These are phyloP conservation scores for Fonsecaea erecta DNA, from an alignment of 2,329 filamentous ascomycete genomes.

Conservation along the genomic window DNA sequence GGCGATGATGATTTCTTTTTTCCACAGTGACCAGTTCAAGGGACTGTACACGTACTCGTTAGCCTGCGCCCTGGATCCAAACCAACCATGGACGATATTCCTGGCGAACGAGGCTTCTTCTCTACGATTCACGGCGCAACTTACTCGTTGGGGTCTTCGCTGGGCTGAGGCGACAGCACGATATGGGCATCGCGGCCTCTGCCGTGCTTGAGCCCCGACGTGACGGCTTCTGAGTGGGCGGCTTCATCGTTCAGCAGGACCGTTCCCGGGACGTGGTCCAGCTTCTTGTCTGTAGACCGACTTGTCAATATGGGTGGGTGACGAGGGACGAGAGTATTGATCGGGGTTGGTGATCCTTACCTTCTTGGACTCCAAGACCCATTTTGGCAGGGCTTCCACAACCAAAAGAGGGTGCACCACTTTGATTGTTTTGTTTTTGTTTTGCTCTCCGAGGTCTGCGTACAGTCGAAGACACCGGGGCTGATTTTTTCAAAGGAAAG, in stretches of 20 bases:
- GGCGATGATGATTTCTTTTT: conserved; percentile 39
- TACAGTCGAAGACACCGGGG: background rate
- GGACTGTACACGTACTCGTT: conserved; percentile 19
- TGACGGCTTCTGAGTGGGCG: conserved; percentile 28
- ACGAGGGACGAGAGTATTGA: background rate
- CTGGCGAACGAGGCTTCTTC: background rate
- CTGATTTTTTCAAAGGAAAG: background rate
- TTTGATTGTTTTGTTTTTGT: background rate
- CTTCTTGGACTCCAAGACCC: conserved; percentile 31
- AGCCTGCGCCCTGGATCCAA: background rate
- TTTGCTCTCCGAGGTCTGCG: background rate
- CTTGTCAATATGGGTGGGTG: too few relatives aligned
- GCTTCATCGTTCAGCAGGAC: conserved; percentile 34
- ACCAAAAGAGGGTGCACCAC: background rate
- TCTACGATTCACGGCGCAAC: background rate
- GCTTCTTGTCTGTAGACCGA: conserved; percentile 27
- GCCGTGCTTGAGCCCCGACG: conserved; percentile 32
- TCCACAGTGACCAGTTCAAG: conserved; percentile 40
- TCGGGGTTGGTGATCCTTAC: conserved; percentile 4
- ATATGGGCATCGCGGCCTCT: conserved; percentile 32
- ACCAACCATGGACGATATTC: background rate
- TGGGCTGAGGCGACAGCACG: conserved; percentile 39
- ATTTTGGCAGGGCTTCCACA: conserved; percentile 8
- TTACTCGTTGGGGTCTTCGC: conserved; percentile 39
- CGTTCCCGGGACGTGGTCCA: conserved; percentile 34